These are phyloP conservation scores for Cadophora gregata DNA, from an alignment of 2,329 filamentous ascomycete genomes.

Conservation along the genomic window DNA sequence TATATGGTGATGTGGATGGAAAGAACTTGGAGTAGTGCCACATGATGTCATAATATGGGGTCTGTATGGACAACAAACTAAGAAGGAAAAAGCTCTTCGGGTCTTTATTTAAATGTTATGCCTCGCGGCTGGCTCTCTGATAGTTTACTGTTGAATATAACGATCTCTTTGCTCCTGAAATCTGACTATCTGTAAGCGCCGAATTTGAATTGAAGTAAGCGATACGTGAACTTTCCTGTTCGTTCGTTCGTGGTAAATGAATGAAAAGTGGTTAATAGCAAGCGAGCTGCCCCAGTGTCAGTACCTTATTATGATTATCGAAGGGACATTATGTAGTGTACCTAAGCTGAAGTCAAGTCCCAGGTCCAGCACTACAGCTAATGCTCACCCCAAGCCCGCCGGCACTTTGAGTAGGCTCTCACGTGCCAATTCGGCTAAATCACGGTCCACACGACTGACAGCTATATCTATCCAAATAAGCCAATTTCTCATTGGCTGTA, in stretches of 20 bases:
- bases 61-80: conserved; percentile 21
- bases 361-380: too few species aligned
- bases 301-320: too few species aligned
- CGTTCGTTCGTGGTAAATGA: too few species aligned
- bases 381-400: too few species aligned
- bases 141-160: conserved; percentile 28
- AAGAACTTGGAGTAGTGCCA: conserved; percentile 8
- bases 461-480: conserved; percentile 36
- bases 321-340: too few species aligned
- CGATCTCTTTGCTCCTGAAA: conserved; percentile 20
- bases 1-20: conserved; percentile 5
- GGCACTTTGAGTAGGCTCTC: not conserved
- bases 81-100: conserved; percentile 30
- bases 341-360: too few species aligned
- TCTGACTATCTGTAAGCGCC: not conserved
- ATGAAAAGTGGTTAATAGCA: too few species aligned
- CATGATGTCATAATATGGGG: conserved; percentile 26
- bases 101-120: conserved; percentile 35
- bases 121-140: conserved; percentile 41
- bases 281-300: too few species aligned
- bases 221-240: too few species aligned
- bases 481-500: conserved; percentile 55
- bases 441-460: too few species aligned
- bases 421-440: not conserved
- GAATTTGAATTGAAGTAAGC: too few species aligned